A percentile compares a stretch with the other conserved stretches of the same genome.
phyloP scores from a whole-genome alignment of 1,284 basidiomycete species.

The Grifola frondosa region DNA sequence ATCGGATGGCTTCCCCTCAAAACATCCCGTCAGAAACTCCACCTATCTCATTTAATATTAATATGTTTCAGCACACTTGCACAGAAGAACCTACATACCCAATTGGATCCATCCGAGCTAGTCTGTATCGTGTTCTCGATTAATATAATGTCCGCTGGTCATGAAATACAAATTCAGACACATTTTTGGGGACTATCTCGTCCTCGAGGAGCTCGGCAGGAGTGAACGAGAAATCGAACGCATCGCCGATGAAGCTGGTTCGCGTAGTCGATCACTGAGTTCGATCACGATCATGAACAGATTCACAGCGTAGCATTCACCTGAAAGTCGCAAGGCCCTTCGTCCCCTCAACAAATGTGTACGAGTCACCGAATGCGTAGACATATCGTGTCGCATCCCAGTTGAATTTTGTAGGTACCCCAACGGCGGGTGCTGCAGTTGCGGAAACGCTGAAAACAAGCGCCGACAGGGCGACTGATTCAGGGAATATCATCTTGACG shows the following conservation, averaged over 20 bases:
- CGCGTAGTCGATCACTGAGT: no score
- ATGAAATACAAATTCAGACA: conserved; percentile 24
- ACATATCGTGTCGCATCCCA: conserved; percentile 44
- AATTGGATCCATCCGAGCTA: conserved; percentile 54
- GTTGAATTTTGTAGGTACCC: conserved; percentile 30
- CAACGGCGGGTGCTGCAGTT: neutral
- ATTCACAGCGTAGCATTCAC: conserved; percentile 24
- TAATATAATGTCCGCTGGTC: neutral
- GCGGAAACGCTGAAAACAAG: neutral
- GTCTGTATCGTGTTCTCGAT: conserved; percentile 34
- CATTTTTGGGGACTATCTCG: conserved; percentile 48
- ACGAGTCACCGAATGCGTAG: conserved; percentile 56
- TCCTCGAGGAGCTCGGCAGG: conserved; percentile 42
- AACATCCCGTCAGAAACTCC: conserved; percentile 53
- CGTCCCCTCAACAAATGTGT: conserved; percentile 54
- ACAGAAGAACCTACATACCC: conserved; percentile 33
- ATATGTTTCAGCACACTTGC: neutral
- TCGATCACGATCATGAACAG: neutral
- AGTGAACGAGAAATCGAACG: conserved; percentile 42
- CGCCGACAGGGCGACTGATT: neutral
- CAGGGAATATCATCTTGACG: no score
- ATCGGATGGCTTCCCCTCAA: conserved; percentile 41
- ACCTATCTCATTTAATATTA: conserved; percentile 32
- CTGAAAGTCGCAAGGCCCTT: conserved; percentile 49
- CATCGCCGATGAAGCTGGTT: conserved; percentile 51